Conservation (phyloP, 129 eudicot species). For the Kitagawia praeruptora region DNA sequence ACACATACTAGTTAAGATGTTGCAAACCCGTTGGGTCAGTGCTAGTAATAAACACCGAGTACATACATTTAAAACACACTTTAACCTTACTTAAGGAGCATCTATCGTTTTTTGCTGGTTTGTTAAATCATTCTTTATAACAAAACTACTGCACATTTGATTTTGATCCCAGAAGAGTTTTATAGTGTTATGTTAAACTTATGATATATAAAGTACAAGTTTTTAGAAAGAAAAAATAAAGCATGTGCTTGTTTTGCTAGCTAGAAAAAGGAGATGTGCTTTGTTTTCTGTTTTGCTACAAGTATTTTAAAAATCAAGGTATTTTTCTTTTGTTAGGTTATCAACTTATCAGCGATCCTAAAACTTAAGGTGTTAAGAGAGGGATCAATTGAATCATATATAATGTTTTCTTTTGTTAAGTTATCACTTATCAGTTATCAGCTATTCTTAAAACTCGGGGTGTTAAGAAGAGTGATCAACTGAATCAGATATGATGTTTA, state of each 20-base stretch:
- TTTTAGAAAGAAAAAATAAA: background rate
- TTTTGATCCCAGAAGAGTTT: background rate
- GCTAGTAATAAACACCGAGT: background rate
- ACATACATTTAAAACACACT: background rate
- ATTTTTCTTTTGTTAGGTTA: background rate
- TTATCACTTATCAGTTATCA: background rate
- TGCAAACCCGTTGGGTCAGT: background rate
- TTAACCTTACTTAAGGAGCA: background rate
- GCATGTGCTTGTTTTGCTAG: background rate
- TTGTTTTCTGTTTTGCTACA: background rate
- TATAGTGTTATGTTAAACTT: background rate
- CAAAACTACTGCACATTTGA: background rate
- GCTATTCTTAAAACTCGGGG: background rate
- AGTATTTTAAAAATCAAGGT: background rate
- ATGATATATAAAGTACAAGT: background rate
- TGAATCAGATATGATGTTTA: background rate
- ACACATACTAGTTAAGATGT: background rate
- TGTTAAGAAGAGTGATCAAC: background rate
- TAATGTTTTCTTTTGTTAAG: background rate
- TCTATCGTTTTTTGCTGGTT: background rate
- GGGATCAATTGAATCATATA: background rate
- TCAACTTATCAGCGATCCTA: background rate
- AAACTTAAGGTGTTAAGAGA: background rate
- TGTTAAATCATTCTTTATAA: background rate
- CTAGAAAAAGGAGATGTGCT: background rate